phyloP scores from a whole-genome alignment of 1,284 basidiomycete genomes.

The Schizophyllum amplum region DNA sequence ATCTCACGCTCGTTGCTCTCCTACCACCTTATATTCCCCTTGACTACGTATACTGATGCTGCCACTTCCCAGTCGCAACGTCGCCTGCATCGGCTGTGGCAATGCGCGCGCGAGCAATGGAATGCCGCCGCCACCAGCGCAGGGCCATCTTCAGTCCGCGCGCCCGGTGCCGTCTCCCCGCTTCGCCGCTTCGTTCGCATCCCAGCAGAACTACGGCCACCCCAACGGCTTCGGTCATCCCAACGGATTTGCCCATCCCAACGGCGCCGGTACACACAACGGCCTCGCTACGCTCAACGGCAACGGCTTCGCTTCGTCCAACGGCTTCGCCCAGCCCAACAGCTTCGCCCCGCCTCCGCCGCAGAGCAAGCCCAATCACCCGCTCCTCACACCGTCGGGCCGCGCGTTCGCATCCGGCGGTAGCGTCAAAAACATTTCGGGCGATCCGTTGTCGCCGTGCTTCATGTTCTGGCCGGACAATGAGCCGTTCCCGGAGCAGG shows the following conservation, averaged over 20 bases:
- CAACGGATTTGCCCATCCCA: slow-evolving; percentile 1
- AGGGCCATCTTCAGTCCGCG: slow-evolving; percentile 5
- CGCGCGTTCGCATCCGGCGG: slow-evolving; percentile 65
- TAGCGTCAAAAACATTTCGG: slow-evolving; percentile 67
- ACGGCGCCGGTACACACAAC: slow-evolving; percentile 8
- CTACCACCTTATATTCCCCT: background rate
- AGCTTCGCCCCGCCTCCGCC: too few species aligned
- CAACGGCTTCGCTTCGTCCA: slow-evolving; percentile 8
- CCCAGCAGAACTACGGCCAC: background rate
- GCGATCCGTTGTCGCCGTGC: slow-evolving; percentile 59
- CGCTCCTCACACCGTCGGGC: slow-evolving; percentile 71
- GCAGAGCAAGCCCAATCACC: slow-evolving; percentile 28
- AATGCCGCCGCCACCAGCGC: slow-evolving; percentile 18
- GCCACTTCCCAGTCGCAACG: slow-evolving; percentile 51
- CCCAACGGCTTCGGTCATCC: slow-evolving; percentile 2
- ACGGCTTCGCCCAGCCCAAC: slow-evolving; percentile 15
- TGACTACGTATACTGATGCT: background rate
- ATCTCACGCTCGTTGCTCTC: background rate
- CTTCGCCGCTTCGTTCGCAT: slow-evolving; percentile 3
- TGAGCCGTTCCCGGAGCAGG: slow-evolving; percentile 66
- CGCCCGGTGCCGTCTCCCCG: slow-evolving; percentile 10
- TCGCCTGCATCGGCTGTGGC: slow-evolving; percentile 67
- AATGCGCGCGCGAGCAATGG: slow-evolving; percentile 40
- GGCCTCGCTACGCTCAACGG: slow-evolving; percentile 8
- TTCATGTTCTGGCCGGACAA: slow-evolving; percentile 86